Base-by-base conservation (phyloP, 192 early-diverging fungal species). In the Cladochytrium replicatum region DNA sequence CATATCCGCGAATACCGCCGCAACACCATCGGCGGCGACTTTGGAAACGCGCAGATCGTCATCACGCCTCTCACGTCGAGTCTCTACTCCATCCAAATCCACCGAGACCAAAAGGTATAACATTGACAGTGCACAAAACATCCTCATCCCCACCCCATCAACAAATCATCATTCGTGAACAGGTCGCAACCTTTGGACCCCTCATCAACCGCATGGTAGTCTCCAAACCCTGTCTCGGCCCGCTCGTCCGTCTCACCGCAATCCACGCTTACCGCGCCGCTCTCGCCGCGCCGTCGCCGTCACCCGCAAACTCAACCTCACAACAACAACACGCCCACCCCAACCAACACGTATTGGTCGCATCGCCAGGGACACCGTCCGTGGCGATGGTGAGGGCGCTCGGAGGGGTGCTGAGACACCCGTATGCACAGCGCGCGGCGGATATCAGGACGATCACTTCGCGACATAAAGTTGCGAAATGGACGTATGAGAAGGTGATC, bases 1-100 rank as follows among this genome's bases (percentile, higher is more conserved):
- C 87, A 94, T 46, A 66, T 73, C 30, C 74, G 87, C 51, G 83
- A 88, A 27, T 99, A 95, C 59, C 69, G 84, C 25, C 75, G 78
- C 15, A 77, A 75, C 28, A 99, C 95, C 0, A 96, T 99, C 41
- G 87, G 88, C 2, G 95, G 95, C 41, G 95, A 96, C 61, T 99
- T 96, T 72, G 95, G 92, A 24, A 99, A 99, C 50, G 91, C 87
- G 0, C 80, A 89, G 52, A 96, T 98, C 31, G 73, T 90, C 28
- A 77, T 99, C 3, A 86, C 83, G 1, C 95, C 95, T 1, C 63
- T 88, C 6, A 58, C 69, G 21, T 78, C 86, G 26, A 84, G 77
- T 21, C 45, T 86, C 9, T 84, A 74, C 32, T 45, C 75, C 8
- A 60, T 87, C 0, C 60, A 80, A 17, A 56, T 86, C 2, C 70